These are phyloP conservation scores for Theobroma cacao DNA, from an alignment of 345 rosid genomes.

Conservation along the genomic window DNA sequence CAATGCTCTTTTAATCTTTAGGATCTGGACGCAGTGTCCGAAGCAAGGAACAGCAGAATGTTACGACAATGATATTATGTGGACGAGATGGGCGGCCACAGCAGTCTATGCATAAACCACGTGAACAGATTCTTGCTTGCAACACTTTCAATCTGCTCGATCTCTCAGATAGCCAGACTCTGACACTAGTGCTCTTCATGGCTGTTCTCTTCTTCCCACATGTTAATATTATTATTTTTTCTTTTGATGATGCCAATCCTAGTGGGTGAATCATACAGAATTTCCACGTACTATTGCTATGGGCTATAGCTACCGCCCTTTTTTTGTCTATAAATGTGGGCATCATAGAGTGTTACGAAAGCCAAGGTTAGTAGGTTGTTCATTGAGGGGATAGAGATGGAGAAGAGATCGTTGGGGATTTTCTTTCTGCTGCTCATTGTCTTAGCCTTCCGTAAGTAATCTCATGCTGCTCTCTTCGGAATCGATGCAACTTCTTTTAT, in stretches of 20 bases:
- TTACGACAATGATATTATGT: background rate
- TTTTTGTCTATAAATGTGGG: background rate
- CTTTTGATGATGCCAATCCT: background rate
- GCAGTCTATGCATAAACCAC: background rate
- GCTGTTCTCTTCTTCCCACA: background rate
- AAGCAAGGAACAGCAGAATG: background rate
- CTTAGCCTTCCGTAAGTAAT: constrained; percentile 5
- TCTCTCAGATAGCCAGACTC: no score
- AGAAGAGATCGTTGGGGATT: background rate
- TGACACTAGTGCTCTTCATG: background rate
- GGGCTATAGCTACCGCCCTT: background rate
- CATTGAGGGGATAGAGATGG: background rate
- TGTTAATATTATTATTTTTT: no score
- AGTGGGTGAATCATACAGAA: background rate
- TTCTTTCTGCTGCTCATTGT: constrained; percentile 5
- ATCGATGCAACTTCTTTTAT: no score
- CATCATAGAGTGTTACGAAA: background rate
- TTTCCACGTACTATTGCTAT: background rate
- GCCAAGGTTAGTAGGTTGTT: background rate
- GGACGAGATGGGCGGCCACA: background rate
- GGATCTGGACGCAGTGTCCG: no score
- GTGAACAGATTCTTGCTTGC: background rate
- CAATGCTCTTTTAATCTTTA: no score
- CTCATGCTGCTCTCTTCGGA: background rate
- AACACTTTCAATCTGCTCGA: background rate